Evolutionary conservation across 441 rosid genomes (phyloP).

Genomic region (Jatropha podagrica): DNA sequence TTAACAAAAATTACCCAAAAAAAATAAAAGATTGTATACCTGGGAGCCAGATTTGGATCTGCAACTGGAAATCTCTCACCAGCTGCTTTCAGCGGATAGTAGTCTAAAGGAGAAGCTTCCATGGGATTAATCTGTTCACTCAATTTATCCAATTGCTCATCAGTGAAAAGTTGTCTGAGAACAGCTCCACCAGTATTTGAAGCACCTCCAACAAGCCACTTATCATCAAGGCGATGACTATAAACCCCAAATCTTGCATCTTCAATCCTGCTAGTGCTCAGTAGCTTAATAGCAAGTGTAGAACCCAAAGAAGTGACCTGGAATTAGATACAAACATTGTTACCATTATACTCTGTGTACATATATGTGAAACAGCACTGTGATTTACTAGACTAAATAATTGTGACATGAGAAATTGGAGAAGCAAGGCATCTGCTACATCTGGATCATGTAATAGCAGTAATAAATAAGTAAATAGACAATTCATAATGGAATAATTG

Average conservation of each 20-base stretch:
- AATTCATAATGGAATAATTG: background rate
- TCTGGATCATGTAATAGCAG: background rate
- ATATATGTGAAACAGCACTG: background rate
- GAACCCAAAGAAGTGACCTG: slow-evolving; percentile 95
- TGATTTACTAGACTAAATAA: background rate
- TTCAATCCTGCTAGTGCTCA: slow-evolving; percentile 76
- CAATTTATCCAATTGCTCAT: slow-evolving; percentile 61
- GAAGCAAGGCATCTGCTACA: background rate
- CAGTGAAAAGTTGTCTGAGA: slow-evolving; percentile 73
- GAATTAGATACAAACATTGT: background rate
- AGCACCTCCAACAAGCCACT: slow-evolving; percentile 99
- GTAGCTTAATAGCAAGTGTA: slow-evolving; percentile 84
- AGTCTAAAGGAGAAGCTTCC: slow-evolving; percentile 65
- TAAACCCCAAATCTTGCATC: slow-evolving; percentile 94
- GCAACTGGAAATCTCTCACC: slow-evolving; percentile 94
- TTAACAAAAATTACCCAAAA: background rate
- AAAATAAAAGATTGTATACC: slow-evolving; percentile 34
- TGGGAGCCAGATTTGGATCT: slow-evolving; percentile 78
- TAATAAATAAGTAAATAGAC: background rate
- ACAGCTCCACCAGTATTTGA: slow-evolving; percentile 97
- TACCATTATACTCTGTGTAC: background rate
- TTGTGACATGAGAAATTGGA: background rate
- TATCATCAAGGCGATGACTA: slow-evolving; percentile 91
- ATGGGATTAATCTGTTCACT: slow-evolving; percentile 68
- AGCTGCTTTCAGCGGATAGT: slow-evolving; percentile 67